Evolutionary conservation across 2,329 filamentous ascomycete genomes (phyloP).

Genomic region (Lecanicillium sp.): DNA sequence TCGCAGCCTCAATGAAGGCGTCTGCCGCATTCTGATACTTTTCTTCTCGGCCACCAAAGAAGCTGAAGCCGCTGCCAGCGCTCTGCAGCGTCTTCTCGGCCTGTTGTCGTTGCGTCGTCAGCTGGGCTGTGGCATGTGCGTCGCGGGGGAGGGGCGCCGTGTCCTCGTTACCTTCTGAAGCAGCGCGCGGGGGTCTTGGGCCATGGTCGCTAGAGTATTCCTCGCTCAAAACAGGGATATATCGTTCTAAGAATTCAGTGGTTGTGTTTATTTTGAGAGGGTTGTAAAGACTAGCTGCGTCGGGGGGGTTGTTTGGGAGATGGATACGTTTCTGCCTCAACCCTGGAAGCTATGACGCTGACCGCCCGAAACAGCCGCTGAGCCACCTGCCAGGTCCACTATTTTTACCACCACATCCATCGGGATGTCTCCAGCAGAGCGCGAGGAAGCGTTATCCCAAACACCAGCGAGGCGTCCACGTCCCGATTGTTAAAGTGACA

Average conservation of each 20-base stretch:
- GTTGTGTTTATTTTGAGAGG: too few relatives aligned
- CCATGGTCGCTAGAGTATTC: conserved; percentile 44
- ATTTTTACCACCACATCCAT: not conserved
- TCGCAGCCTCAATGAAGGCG: conserved; percentile 79
- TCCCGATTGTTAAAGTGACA: too few relatives aligned
- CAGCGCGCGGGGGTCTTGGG: conserved; percentile 69
- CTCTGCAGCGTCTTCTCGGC: conserved; percentile 76
- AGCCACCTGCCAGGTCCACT: conserved; percentile 2
- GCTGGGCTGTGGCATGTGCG: conserved; percentile 6
- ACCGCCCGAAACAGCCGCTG: conserved; percentile 3
- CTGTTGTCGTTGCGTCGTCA: conserved; percentile 35
- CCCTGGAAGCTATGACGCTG: conserved; percentile 5
- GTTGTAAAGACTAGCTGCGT: too few relatives aligned
- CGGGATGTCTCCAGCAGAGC: not conserved
- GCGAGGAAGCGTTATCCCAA: not conserved
- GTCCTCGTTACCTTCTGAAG: conserved; percentile 60
- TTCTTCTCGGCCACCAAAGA: conserved; percentile 80
- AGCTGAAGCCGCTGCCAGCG: conserved; percentile 74
- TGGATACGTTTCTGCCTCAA: too few relatives aligned
- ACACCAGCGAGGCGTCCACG: too few relatives aligned
- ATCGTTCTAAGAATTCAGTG: too few relatives aligned
- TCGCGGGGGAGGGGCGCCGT: conserved; percentile 19
- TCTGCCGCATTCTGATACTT: conserved; percentile 89
- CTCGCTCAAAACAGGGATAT: not conserved
- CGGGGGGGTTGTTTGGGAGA: too few relatives aligned